phyloP scores from a whole-genome alignment of 192 early-diverging fungal species.

The Backusella psychrophila region DNA sequence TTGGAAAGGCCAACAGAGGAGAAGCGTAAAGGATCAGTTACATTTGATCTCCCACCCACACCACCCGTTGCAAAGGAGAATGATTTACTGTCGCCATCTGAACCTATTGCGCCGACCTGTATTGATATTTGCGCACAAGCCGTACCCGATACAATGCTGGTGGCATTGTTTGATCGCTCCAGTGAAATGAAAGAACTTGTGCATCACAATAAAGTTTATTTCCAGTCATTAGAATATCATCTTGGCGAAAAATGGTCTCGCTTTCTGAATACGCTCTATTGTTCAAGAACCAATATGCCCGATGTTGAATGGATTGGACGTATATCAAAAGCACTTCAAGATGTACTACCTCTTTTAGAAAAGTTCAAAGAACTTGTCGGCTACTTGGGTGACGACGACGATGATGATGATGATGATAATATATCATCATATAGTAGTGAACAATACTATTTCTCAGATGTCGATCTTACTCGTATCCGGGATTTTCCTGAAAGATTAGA shows the following conservation, averaged over 20 bases:
- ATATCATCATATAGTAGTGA: conserved; percentile 4
- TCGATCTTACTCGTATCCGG: conserved; percentile 30
- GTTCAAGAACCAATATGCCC: conserved; percentile 18
- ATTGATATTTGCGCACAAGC: conserved; percentile 30
- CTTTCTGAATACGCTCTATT: conserved; percentile 27
- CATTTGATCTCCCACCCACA: conserved; percentile 28
- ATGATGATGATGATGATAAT: conserved; percentile 11
- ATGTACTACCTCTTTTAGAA: conserved; percentile 17
- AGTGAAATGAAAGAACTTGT: conserved; percentile 36
- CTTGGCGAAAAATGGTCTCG: conserved; percentile 24
- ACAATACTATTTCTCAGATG: conserved; percentile 7
- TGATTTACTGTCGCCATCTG: not conserved
- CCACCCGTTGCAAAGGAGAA: not conserved
- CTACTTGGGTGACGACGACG: conserved; percentile 23
- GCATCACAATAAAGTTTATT: conserved; percentile 33
- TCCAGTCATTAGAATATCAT: conserved; percentile 19
- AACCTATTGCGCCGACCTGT: not conserved
- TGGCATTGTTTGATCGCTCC: conserved; percentile 33
- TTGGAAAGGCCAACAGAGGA: not conserved
- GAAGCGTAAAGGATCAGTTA: conserved; percentile 28
- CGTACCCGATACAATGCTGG: conserved; percentile 35
- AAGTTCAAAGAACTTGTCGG: conserved; percentile 44
- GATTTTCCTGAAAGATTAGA: conserved; percentile 21
- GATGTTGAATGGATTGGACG: conserved; percentile 37
- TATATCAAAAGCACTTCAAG: conserved; percentile 9